phyloP scores from a whole-genome alignment of 495 filamentous ascomycete genomes.

The Tuber microsphaerosporum region DNA sequence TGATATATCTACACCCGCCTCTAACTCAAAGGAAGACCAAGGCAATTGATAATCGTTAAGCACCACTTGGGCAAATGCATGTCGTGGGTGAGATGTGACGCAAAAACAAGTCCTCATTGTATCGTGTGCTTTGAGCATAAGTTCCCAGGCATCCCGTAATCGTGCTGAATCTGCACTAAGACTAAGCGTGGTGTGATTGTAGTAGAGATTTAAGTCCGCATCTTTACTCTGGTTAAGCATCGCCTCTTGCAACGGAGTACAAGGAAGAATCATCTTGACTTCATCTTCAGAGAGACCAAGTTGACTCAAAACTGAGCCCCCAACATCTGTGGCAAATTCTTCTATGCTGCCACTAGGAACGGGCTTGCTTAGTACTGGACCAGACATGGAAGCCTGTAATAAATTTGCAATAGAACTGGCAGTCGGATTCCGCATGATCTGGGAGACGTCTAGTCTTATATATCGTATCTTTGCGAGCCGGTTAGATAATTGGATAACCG shows the following conservation, averaged over 20 bases:
- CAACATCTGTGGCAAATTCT: constrained; percentile 44
- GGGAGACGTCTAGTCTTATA: constrained; percentile 52
- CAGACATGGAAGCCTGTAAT: constrained; percentile 17
- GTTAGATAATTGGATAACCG: constrained; percentile 61
- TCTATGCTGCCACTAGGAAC: constrained; percentile 22
- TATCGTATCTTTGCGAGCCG: constrained; percentile 46
- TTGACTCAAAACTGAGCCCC: constrained; percentile 38
- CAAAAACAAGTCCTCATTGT: constrained; percentile 58
- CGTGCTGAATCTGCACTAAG: constrained; percentile 45
- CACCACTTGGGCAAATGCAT: constrained; percentile 56
- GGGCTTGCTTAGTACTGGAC: constrained; percentile 18
- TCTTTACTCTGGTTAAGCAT: constrained; percentile 58
- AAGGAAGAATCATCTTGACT: constrained; percentile 59
- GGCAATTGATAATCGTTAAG: constrained; percentile 39
- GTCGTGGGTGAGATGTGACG: constrained; percentile 46
- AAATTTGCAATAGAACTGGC: constrained; percentile 51
- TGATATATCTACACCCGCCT: constrained; percentile 10
- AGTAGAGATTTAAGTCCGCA: constrained; percentile 46
- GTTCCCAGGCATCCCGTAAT: constrained; percentile 47
- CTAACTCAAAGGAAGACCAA: constrained; percentile 38
- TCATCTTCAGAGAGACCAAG: constrained; percentile 42
- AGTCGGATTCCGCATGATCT: constrained; percentile 57
- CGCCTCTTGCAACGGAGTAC: constrained; percentile 72
- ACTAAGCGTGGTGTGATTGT: constrained; percentile 51
- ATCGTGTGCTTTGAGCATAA: constrained; percentile 51